Conservation (phyloP, 2,329 filamentous ascomycete species). For the Diaporthe ampelina region DNA sequence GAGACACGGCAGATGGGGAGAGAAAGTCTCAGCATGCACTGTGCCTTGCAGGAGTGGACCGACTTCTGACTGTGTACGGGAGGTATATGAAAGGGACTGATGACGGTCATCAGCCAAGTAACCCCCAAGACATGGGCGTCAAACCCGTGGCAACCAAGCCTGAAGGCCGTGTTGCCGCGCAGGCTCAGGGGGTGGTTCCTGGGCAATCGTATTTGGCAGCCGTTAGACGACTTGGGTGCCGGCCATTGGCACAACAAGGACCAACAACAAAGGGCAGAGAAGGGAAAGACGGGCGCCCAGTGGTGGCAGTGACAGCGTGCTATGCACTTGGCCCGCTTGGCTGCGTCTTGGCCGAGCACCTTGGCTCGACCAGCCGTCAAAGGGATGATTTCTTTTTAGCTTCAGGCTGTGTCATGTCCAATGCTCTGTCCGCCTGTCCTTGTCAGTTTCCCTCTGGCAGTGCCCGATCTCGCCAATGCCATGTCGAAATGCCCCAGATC, state of each 20-base stretch:
- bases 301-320: slow-evolving; percentile 25
- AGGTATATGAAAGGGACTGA: background rate
- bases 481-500: slow-evolving; percentile 4
- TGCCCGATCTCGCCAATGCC: slow-evolving; percentile 24
- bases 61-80: too few species aligned
- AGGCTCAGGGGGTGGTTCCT: slow-evolving; percentile 18
- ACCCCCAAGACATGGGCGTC: slow-evolving; percentile 18
- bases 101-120: slow-evolving; percentile 31
- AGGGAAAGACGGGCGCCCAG: slow-evolving; percentile 23
- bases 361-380: slow-evolving; percentile 20
- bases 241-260: background rate
- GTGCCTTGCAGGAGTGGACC: slow-evolving; percentile 22
- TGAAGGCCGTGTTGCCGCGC: slow-evolving; percentile 9
- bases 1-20: slow-evolving; percentile 7
- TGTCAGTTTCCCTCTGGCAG: too few species aligned
- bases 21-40: slow-evolving; percentile 12
- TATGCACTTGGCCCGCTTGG: slow-evolving; percentile 40
- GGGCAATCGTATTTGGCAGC: slow-evolving; percentile 31
- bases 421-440: background rate
- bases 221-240: slow-evolving; percentile 18
- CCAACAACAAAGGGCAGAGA: slow-evolving; percentile 28
- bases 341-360: slow-evolving; percentile 35
- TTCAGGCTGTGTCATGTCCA: slow-evolving; percentile 19
- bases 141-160: slow-evolving; percentile 24
- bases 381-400: slow-evolving; percentile 25